Conservation (phyloP, 2,329 filamentous ascomycete genomes). For the Calcarisporium arbuscula region DNA sequence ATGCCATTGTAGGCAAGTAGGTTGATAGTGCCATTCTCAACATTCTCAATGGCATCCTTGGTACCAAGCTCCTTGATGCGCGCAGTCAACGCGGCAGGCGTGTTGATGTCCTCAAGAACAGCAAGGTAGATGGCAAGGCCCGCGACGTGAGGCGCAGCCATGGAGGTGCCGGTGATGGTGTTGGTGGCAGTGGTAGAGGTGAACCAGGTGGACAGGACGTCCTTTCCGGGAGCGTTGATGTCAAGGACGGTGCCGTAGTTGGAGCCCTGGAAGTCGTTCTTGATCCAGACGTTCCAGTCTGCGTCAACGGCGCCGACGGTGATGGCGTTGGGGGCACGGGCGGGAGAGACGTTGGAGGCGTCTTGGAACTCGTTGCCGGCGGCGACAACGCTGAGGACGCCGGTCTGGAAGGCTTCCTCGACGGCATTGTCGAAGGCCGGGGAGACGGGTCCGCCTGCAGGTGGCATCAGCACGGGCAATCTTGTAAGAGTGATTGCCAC, state of each 20-base stretch:
- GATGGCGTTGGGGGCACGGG: constrained; percentile 39
- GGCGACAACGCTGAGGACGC: constrained; percentile 47
- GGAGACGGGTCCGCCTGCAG: constrained; percentile 30
- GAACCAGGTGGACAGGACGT: constrained; percentile 41
- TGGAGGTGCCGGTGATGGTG: constrained; percentile 52
- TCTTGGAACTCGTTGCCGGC: constrained; percentile 54
- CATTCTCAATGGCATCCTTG: constrained; percentile 28
- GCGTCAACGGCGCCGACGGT: constrained; percentile 46
- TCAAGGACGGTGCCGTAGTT: constrained; percentile 45
- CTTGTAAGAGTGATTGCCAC: neutral
- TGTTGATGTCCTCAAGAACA: constrained; percentile 29
- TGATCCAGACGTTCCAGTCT: no score
- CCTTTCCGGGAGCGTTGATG: constrained; percentile 44
- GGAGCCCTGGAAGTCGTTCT: constrained; percentile 36
- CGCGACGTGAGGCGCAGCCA: constrained; percentile 55
- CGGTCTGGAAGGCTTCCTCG: constrained; percentile 34
- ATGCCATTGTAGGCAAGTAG: constrained; percentile 41
- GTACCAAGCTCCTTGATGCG: constrained; percentile 36
- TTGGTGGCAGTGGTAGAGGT: constrained; percentile 33
- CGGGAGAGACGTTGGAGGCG: constrained; percentile 35
- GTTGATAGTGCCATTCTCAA: constrained; percentile 33
- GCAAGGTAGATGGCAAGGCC: constrained; percentile 54
- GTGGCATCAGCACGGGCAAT: neutral
- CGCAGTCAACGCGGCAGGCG: constrained; percentile 34
- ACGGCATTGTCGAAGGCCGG: constrained; percentile 49